phyloP scores from a whole-genome alignment of 2,329 filamentous ascomycete species.

The Aspergillus glaucus region DNA sequence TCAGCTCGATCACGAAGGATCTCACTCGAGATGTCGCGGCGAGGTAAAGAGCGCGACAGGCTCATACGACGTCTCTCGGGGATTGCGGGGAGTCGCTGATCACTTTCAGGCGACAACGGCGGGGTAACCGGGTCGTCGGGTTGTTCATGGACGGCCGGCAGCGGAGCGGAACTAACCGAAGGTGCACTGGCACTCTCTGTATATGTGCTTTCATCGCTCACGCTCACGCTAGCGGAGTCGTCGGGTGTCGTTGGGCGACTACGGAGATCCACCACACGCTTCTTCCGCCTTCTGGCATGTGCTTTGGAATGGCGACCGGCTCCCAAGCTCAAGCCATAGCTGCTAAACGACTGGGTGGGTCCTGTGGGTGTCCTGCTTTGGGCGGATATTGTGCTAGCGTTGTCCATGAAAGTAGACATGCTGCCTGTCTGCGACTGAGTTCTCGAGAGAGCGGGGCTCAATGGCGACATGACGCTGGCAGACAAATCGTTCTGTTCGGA shows the following conservation, averaged over 20 bases:
- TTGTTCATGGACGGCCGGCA: conserved; percentile 55
- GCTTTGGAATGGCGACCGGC: conserved; percentile 40
- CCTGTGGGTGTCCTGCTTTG: conserved; percentile 50
- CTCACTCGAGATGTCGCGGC: conserved; percentile 16
- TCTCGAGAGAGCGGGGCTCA: conserved; percentile 51
- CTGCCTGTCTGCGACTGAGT: conserved; percentile 59
- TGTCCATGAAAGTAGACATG: conserved; percentile 69
- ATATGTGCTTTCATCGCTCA: conserved; percentile 37
- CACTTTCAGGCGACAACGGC: conserved; percentile 41
- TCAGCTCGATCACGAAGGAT: conserved; percentile 17
- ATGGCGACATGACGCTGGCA: conserved; percentile 33
- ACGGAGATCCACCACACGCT: conserved; percentile 44
- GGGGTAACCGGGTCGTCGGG: conserved; percentile 51
- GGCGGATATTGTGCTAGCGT: conserved; percentile 58
- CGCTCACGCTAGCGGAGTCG: conserved; percentile 28
- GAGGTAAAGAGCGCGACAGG: conserved; percentile 19
- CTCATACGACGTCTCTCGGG: conserved; percentile 29
- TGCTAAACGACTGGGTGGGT: conserved; percentile 29
- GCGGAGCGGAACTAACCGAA: conserved; percentile 46
- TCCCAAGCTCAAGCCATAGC: conserved; percentile 35
- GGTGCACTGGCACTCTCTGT: conserved; percentile 40
- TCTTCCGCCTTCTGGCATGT: conserved; percentile 41
- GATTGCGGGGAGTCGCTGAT: conserved; percentile 26
- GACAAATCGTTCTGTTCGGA: conserved; percentile 61
- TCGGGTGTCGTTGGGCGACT: conserved; percentile 33